phyloP scores from a whole-genome alignment of 805 yeast species.

The Wickerhamiella cacticola region DNA sequence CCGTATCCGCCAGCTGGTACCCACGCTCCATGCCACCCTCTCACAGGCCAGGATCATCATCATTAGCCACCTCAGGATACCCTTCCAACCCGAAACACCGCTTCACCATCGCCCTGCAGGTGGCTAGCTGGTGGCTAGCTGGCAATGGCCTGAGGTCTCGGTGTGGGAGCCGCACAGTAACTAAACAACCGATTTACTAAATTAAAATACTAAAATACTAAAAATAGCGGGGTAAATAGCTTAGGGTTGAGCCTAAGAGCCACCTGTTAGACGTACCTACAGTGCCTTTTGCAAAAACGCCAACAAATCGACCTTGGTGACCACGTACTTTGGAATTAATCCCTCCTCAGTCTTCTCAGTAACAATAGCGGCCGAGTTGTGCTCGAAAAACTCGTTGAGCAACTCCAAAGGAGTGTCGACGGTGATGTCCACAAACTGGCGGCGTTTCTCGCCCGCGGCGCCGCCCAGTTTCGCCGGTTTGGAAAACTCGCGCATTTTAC shows the following conservation, averaged over 20 bases:
- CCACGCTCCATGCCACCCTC: too few species aligned
- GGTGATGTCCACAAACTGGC: constrained; percentile 55
- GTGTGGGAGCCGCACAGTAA: too few species aligned
- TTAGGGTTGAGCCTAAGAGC: background rate
- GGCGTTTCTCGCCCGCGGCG: constrained; percentile 38
- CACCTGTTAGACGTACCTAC: too few species aligned
- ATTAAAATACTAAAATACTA: too few species aligned
- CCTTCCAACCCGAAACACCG: too few species aligned
- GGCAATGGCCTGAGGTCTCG: too few species aligned
- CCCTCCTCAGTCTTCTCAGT: constrained; percentile 40
- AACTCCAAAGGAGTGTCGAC: constrained; percentile 52
- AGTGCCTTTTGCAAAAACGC: constrained; percentile 34
- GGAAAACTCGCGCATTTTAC: constrained; percentile 45
- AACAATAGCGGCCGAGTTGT: constrained; percentile 70
- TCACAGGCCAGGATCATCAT: too few species aligned
- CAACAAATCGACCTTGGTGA: constrained; percentile 75
- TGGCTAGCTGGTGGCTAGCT: too few species aligned
- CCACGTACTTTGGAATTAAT: constrained; percentile 68
- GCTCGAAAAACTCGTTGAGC: constrained; percentile 69
- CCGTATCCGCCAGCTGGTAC: too few species aligned
- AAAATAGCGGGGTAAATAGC: too few species aligned
- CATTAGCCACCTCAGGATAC: too few species aligned
- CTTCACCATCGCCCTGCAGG: too few species aligned
- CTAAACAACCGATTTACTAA: background rate
- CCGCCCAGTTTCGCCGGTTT: constrained; percentile 37